Percentiles rank a stretch among this genome's conserved stretches.
Conservation (phyloP, 768 basidiomycete species). For the Psilocybe sp. region DNA sequence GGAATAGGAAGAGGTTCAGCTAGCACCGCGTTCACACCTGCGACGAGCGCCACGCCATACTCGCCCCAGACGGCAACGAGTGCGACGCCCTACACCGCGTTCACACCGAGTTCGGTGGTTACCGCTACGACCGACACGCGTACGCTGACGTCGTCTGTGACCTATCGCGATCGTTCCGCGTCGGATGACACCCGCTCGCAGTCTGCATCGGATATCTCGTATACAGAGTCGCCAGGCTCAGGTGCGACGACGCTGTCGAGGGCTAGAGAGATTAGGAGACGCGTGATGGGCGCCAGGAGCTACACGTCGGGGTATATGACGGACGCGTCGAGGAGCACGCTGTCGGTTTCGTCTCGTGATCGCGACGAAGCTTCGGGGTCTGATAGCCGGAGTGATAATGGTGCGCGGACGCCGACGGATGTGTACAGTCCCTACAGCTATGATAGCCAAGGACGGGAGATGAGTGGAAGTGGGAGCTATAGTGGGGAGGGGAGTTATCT, state of each 20-base stretch:
- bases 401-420: slow-evolving; percentile 11
- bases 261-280: slow-evolving; percentile 54
- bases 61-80: slow-evolving; percentile 30
- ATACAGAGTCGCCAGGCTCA: slow-evolving; percentile 38
- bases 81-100: slow-evolving; percentile 6
- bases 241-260: slow-evolving; percentile 47
- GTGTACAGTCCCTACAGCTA: slow-evolving; percentile 9
- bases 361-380: slow-evolving; percentile 72
- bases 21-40: too few relatives aligned
- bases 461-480: slow-evolving; percentile 25
- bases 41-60: slow-evolving; percentile 11
- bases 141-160: slow-evolving; percentile 39
- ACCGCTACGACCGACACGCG: slow-evolving; percentile 42
- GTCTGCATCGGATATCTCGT: slow-evolving; percentile 31
- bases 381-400: slow-evolving; percentile 16
- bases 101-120: slow-evolving; percentile 36
- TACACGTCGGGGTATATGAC: slow-evolving; percentile 37
- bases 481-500: slow-evolving; percentile 19
- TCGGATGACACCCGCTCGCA: slow-evolving; percentile 25
- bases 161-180: slow-evolving; percentile 46
- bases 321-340: slow-evolving; percentile 22
- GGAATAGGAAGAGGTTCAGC: too few relatives aligned
- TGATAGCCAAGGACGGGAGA: slow-evolving; percentile 35
- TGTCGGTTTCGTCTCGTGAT: slow-evolving; percentile 27
- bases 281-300: slow-evolving; percentile 42